Evolutionary conservation across 2,329 filamentous ascomycete species (phyloP), one percentile per base, ranked within the genome.

Genomic region (Aspergillus vadensis): DNA sequence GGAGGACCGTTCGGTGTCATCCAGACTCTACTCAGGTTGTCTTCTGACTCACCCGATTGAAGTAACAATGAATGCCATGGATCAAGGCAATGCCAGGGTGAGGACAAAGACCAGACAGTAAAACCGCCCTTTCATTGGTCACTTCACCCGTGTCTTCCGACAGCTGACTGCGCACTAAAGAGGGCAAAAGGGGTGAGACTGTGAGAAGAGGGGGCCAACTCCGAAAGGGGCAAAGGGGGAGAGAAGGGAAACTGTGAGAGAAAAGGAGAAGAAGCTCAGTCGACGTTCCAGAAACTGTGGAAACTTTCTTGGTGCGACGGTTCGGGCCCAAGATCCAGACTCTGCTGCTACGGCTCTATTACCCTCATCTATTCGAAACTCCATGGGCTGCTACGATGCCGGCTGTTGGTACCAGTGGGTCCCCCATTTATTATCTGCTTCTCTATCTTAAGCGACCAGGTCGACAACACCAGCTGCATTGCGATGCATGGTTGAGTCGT

Each of bases 281-380:
- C 53, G 49, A 58, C 50, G 65, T 67, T 67, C 65, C 63, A 67
- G 65, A 67, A 67, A 64, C 58, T 53, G 61, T 63, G 60, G 60
- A 63, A 59, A 63, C 58, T 58, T 61, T 57, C 47, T 55, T 63
- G 57, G 54, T 63, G 60, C 44, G 59, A 65, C 64, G 57, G 57
- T 62, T 62, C 57, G 59, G 58, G 57, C 61, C 63, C 63, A 64
- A 66, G 64, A 66, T 66, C 64, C 60, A 65, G 63, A 62, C 53
- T 52, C 49, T 57, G 57, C 48, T 59, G 62, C 58, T 49, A 60
- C 61, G 50, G 59, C 58, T 57, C 56, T 59, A 48, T 57, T 55
- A 52, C 59, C 59, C 53, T 60, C 62, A 63, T 67, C 53, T 63
- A 67, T 61, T 39, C 62, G 65, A 67, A 67, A 67, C 65, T 47